These are phyloP conservation scores for Tetrahymena thermophila DNA, from an alignment of 73 alveolate genomes.

Conservation along the genomic window DNA sequence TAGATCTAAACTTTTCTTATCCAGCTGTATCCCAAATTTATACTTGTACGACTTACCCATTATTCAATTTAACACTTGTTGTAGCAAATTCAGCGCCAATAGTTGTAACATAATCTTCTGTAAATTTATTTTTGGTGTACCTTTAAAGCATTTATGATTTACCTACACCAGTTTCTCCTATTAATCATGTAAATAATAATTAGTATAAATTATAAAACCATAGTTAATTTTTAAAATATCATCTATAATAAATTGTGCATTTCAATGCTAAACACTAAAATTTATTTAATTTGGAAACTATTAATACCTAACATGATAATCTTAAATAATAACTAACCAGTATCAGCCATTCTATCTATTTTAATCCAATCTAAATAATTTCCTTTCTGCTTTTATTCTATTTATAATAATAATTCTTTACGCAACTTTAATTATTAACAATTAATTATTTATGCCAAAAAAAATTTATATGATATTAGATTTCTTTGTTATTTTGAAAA, in stretches of 20 bases:
- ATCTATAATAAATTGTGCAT: background rate
- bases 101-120: conserved; percentile 49
- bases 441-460: background rate
- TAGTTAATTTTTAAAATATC: background rate
- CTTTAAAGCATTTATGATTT: background rate
- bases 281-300: background rate
- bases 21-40: conserved; percentile 62
- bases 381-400: background rate
- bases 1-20: conserved; percentile 52
- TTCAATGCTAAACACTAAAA: background rate
- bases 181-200: background rate
- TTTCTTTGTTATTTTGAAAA: background rate
- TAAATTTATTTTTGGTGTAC: conserved; percentile 39
- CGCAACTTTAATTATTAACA: background rate
- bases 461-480: background rate
- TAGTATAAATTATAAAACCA: background rate
- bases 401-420: background rate
- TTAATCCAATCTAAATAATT: background rate
- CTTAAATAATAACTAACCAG: background rate
- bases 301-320: background rate
- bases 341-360: background rate
- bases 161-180: background rate
- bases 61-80: background rate
- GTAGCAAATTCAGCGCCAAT: conserved; percentile 59
- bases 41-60: conserved; percentile 29